Evolutionary conservation across 1,139 yeast species (phyloP).

Genomic region (Scheffersomyces parashehatae): DNA sequence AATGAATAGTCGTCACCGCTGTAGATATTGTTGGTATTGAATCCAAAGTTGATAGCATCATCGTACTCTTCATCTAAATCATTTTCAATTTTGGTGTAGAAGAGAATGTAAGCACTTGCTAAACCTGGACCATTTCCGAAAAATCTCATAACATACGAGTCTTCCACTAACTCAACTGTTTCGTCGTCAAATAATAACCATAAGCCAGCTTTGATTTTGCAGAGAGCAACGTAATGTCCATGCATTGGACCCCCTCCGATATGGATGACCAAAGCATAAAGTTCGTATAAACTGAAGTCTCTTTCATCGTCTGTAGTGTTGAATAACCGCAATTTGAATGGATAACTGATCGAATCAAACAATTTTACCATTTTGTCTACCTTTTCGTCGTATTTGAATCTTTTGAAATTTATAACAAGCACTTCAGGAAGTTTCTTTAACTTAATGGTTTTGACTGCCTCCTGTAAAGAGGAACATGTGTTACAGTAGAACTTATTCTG

Average conservation of each 20-base stretch:
- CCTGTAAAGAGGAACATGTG: conserved; percentile 85
- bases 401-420: conserved; percentile 78
- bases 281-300: conserved; percentile 60
- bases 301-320: conserved; percentile 59
- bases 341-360: conserved; percentile 82
- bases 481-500: conserved; percentile 94
- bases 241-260: conserved; percentile 98
- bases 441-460: conserved; percentile 91
- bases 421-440: conserved; percentile 76
- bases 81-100: conserved; percentile 49
- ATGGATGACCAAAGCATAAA: conserved; percentile 86
- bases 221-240: conserved; percentile 90
- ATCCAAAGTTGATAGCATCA: conserved; percentile 30
- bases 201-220: conserved; percentile 75
- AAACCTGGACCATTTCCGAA: conserved; percentile 88
- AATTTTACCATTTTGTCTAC: conserved; percentile 81
- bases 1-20: conserved; percentile 27
- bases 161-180: conserved; percentile 86
- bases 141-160: conserved; percentile 78
- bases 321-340: conserved; percentile 69
- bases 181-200: conserved; percentile 97
- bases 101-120: conserved; percentile 88
- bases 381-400: conserved; percentile 88
- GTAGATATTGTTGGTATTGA: conserved; percentile 28
- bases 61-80: conserved; percentile 18